phyloP scores from a whole-genome alignment of 1,284 basidiomycete genomes.

The Ganoderma sp. region DNA sequence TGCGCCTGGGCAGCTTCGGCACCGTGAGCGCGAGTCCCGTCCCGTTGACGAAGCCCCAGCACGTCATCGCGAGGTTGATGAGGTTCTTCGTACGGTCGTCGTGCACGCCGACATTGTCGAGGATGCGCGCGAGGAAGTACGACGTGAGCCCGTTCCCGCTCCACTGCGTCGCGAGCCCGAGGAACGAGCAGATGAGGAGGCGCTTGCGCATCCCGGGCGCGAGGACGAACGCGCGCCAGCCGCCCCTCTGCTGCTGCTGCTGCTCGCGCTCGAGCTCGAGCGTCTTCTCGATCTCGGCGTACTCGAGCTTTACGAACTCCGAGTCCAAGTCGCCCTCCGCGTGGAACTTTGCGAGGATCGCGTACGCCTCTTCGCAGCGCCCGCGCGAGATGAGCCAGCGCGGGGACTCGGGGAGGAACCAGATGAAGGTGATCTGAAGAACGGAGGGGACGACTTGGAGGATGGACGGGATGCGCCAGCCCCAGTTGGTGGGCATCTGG shows the following conservation, averaged over 20 bases:
- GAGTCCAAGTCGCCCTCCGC: conserved; percentile 55
- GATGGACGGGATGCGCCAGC: conserved; percentile 66
- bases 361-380: conserved; percentile 52
- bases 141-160: conserved; percentile 74
- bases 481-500: conserved; percentile 55
- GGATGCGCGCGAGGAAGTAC: conserved; percentile 77
- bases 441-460: conserved; percentile 63
- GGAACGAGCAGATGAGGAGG: conserved; percentile 57
- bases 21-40: conserved; percentile 55
- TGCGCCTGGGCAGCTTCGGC: conserved; percentile 54
- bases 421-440: conserved; percentile 57
- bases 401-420: conserved; percentile 64
- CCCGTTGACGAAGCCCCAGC: conserved; percentile 61
- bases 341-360: conserved; percentile 57
- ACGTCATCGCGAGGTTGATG: conserved; percentile 59
- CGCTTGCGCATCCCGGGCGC: conserved; percentile 60
- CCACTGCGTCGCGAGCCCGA: conserved; percentile 68
- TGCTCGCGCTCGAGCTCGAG: conserved; percentile 52
- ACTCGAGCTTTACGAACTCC: conserved; percentile 60
- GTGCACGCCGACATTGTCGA: conserved; percentile 76
- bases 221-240: conserved; percentile 53
- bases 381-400: conserved; percentile 63
- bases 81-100: conserved; percentile 56
- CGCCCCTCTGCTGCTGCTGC: conserved; percentile 45
- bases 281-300: conserved; percentile 60